Conservation (phyloP, 2,329 filamentous ascomycete genomes). For the Penicillium corylophilum region DNA sequence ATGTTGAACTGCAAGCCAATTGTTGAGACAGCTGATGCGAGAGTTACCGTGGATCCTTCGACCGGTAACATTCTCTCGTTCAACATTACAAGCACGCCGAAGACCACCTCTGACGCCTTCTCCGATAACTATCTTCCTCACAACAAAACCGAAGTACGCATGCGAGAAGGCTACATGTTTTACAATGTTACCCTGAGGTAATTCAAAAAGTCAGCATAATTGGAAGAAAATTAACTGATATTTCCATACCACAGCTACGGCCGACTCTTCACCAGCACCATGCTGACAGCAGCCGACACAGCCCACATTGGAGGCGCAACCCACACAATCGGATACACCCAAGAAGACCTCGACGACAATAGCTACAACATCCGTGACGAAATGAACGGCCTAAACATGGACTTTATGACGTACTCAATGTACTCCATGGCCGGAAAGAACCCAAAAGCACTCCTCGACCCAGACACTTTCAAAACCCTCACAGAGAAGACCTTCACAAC, state of each 20-base stretch:
- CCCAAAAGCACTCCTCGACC: conserved; percentile 20
- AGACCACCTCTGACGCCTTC: neutral
- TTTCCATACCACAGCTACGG: conserved; percentile 11
- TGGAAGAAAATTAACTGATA: no score
- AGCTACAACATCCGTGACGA: conserved; percentile 28
- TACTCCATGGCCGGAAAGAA: conserved; percentile 24
- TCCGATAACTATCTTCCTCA: conserved; percentile 15
- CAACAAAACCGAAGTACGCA: conserved; percentile 2
- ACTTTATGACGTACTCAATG: conserved; percentile 33
- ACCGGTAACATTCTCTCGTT: conserved; percentile 9
- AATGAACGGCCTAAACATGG: conserved; percentile 27
- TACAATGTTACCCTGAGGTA: conserved; percentile 20
- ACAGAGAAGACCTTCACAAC: conserved; percentile 27
- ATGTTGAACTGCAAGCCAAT: conserved; percentile 12
- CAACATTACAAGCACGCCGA: conserved; percentile 2
- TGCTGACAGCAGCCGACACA: conserved; percentile 13
- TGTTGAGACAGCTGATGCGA: conserved; percentile 7
- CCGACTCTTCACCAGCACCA: conserved; percentile 13
- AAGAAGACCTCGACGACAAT: conserved; percentile 22
- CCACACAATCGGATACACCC: conserved; percentile 4
- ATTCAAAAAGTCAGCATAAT: no score
- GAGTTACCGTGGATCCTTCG: conserved; percentile 6
- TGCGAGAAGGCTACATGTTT: neutral
- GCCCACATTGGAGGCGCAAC: conserved; percentile 1
- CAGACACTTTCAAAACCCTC: conserved; percentile 4